These are phyloP conservation scores for Umbelopsis ramanniana DNA, from an alignment of 192 early-diverging fungal species.

Conservation along the genomic window DNA sequence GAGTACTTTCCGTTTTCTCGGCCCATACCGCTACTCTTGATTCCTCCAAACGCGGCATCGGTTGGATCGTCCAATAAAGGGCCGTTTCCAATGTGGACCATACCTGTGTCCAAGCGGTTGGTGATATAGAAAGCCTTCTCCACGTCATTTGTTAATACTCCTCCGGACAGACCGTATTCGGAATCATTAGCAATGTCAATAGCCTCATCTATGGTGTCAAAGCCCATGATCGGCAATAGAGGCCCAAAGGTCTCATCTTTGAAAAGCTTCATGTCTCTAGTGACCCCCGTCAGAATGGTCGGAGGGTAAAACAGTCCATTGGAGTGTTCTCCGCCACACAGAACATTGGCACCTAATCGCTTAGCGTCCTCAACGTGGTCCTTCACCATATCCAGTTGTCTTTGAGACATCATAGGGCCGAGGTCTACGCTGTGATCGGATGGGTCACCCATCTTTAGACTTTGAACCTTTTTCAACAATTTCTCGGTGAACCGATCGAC, in stretches of 20 bases:
- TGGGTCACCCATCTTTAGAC: conserved; percentile 59
- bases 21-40: conserved; percentile 52
- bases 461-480: conserved; percentile 36
- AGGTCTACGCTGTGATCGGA: conserved; percentile 41
- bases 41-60: conserved; percentile 64
- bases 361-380: conserved; percentile 58
- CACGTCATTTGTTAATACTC: conserved; percentile 57
- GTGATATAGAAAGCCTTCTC: conserved; percentile 51
- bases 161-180: conserved; percentile 57
- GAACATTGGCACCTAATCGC: background rate
- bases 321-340: background rate
- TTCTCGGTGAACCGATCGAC: conserved; percentile 51
- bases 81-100: conserved; percentile 65
- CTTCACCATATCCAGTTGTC: conserved; percentile 61
- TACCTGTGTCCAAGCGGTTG: conserved; percentile 51
- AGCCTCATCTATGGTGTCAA: conserved; percentile 66
- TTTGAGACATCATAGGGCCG: conserved; percentile 57
- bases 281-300: conserved; percentile 78
- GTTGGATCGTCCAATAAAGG: conserved; percentile 47
- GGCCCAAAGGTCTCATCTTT: conserved; percentile 94
- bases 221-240: conserved; percentile 77
- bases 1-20: conserved; percentile 57
- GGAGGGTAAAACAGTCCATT: conserved; percentile 41
- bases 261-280: conserved; percentile 51
- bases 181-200: conserved; percentile 63